Base-by-base conservation (phyloP, 768 basidiomycete species). In the Polyporus arcularius region DNA sequence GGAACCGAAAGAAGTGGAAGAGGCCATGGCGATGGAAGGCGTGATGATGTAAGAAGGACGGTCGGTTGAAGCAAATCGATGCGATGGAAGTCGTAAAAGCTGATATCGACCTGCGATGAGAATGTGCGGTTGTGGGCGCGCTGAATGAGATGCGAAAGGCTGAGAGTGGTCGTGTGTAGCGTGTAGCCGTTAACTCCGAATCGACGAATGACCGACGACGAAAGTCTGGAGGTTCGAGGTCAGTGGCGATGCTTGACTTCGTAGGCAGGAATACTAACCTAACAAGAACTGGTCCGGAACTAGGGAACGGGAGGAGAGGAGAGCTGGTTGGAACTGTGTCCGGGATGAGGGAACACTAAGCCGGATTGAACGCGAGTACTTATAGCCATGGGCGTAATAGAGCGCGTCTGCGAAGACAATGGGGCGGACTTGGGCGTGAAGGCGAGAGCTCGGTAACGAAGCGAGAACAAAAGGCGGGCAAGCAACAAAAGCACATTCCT, bases 71-170 rank as follows among this genome's bases (percentile, higher is more conserved):
- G 68, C 63, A 62, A 41, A 31, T 55, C 56, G 52, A 60, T 64
- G 62, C 56, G 30, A 42, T 59, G 52, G 28, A 53, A 67, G 62
- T 66, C 48, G 67, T 70, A 65, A 67, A 58, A 51, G 67, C 72
- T 68, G 69, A 53, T 78, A 84, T 88, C 85, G 86, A 78, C 85
- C 85, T 78, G 85, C 86, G 86, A 87, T 85, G 74, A 63, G 53
- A 67, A 63, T 61, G 65, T 70, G 73, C 68, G 74, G 72, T 63
- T 64, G 61, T 49, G 60, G 55, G 71, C 73, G 70, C 73, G 76
- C 72, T 72, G 68, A 78, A 76, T 68, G 67, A 70, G 70, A 67
- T 65, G 64, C 64, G 65, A 67, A 69, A 57, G 65, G 57, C 61
- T 57, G 58, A 65, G 63, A 31, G 50, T 46, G 47, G 65, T 67